These are phyloP conservation scores for Fonsecaea monophora DNA, from an alignment of 2,329 filamentous ascomycete genomes.

Conservation along the genomic window DNA sequence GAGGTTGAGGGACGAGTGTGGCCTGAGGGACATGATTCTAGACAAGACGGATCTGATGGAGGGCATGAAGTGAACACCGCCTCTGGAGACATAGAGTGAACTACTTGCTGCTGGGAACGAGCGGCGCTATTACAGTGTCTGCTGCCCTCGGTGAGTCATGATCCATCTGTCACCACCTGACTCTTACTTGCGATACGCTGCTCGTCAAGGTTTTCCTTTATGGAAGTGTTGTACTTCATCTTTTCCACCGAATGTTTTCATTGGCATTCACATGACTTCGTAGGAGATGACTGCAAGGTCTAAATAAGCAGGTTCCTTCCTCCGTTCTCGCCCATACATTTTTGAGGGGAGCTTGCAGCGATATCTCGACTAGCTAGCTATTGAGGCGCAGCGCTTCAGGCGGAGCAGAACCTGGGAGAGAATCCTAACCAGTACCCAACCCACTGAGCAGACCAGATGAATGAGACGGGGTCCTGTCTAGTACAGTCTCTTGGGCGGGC, in stretches of 20 bases:
- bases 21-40: slow-evolving; percentile 84
- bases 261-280: not conserved
- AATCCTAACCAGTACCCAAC: not conserved
- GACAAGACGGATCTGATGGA: slow-evolving; percentile 90
- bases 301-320: not conserved
- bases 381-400: not conserved
- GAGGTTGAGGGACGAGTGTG: slow-evolving; percentile 79
- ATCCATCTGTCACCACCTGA: not conserved
- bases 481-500: slow-evolving; percentile 96
- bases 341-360: not conserved
- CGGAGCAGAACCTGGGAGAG: not conserved
- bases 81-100: not conserved
- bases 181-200: not conserved
- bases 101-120: not conserved
- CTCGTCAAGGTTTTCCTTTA: not conserved
- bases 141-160: not conserved
- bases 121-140: not conserved
- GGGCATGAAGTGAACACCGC: slow-evolving; percentile 73
- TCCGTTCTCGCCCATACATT: not conserved
- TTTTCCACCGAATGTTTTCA: not conserved
- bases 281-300: not conserved
- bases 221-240: not conserved
- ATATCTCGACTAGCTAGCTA: not conserved
- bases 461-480: slow-evolving; percentile 60
- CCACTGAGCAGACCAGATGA: not conserved